Conservation (phyloP, 139 green algal species). For the Pycnococcus provasolii region DNA sequence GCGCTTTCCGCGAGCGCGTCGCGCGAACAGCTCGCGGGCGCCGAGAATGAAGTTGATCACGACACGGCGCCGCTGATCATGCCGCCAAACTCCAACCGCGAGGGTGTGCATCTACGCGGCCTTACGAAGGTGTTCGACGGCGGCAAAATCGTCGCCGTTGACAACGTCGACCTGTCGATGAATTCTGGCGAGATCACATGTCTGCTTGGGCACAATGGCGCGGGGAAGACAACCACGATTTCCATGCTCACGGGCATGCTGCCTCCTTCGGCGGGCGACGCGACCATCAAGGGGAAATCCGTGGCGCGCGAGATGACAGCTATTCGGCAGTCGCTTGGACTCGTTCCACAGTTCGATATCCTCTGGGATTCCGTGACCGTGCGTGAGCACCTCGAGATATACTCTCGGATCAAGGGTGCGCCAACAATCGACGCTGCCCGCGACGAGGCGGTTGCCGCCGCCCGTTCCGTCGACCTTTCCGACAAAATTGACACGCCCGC, state of each 20-base stretch:
- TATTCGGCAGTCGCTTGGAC: conserved; percentile 34
- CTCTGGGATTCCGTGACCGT: conserved; percentile 82
- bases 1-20: background rate
- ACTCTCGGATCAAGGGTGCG: conserved; percentile 68
- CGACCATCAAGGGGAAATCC: conserved; percentile 24
- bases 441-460: background rate
- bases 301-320: conserved; percentile 53
- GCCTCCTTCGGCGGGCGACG: conserved; percentile 40
- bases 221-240: conserved; percentile 47
- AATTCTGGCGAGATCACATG: conserved; percentile 51
- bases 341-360: conserved; percentile 95
- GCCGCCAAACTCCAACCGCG: too few species aligned
- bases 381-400: conserved; percentile 80
- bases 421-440: conserved; percentile 15
- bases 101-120: background rate
- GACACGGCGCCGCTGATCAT: too few species aligned
- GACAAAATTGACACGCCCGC: conserved; percentile 27
- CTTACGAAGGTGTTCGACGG: conserved; percentile 14
- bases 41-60: too few species aligned
- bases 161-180: conserved; percentile 48
- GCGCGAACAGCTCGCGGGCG: background rate
- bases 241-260: conserved; percentile 48
- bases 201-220: conserved; percentile 63
- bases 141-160: conserved; percentile 43
- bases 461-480: conserved; percentile 8